These are phyloP conservation scores for Penicillium sp. DNA, from an alignment of 2,329 filamentous ascomycete genomes.

Conservation along the genomic window DNA sequence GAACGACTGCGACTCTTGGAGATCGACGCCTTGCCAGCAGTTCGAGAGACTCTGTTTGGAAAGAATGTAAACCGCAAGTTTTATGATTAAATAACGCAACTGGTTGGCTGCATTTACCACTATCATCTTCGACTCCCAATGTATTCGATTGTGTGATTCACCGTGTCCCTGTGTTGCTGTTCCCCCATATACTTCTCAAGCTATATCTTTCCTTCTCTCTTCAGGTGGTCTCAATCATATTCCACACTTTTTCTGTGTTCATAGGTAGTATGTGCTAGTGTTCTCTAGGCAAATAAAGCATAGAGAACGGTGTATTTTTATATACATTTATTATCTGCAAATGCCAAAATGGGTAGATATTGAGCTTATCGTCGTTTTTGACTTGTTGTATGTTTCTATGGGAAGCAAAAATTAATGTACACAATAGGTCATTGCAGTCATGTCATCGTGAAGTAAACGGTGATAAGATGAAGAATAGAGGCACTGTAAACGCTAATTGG, in stretches of 20 bases:
- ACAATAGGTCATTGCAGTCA: not conserved
- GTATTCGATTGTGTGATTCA: not conserved
- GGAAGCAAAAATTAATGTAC: not conserved
- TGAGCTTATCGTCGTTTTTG: not conserved
- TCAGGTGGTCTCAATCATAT: slow-evolving; percentile 6
- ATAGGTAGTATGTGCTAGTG: not conserved
- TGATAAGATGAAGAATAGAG: not conserved
- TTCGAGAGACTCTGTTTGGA: slow-evolving; percentile 84
- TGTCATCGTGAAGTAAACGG: slow-evolving; percentile 3
- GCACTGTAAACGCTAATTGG: not conserved
- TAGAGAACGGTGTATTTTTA: slow-evolving; percentile 11
- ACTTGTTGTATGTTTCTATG: not conserved
- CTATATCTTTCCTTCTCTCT: not conserved
- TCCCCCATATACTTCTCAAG: slow-evolving; percentile 4
- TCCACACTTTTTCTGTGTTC: slow-evolving; percentile 5
- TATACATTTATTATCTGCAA: not conserved
- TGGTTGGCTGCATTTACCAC: not conserved
- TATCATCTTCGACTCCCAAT: not conserved
- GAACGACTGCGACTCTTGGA: slow-evolving; percentile 82
- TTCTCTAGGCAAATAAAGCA: not conserved
- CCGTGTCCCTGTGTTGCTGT: not conserved
- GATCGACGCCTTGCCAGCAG: slow-evolving; percentile 75
- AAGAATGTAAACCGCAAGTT: slow-evolving; percentile 95
- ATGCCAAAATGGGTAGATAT: not conserved
- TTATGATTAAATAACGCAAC: slow-evolving; percentile 63